Conservation (phyloP, 2,329 filamentous ascomycete genomes). For the Fulvia fulva region DNA sequence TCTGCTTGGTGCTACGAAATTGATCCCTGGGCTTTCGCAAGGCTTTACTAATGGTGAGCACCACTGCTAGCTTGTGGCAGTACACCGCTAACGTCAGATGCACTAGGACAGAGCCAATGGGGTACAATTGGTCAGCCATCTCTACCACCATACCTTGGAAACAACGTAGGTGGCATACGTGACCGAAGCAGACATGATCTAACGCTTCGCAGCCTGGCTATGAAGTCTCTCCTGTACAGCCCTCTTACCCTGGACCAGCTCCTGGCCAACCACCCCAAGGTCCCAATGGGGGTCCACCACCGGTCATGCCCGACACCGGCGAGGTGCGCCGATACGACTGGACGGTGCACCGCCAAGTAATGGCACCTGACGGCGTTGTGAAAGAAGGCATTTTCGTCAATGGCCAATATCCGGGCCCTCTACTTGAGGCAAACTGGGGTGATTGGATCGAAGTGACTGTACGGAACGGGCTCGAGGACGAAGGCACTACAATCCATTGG, state of each 20-base stretch:
- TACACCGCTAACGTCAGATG: background rate
- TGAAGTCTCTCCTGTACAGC: background rate
- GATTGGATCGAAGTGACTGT: conserved; percentile 41
- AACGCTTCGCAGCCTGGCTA: background rate
- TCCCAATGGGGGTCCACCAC: background rate
- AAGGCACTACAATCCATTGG: conserved; percentile 38
- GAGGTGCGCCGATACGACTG: conserved; percentile 6
- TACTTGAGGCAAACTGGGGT: conserved; percentile 44
- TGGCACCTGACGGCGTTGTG: conserved; percentile 43
- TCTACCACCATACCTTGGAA: background rate
- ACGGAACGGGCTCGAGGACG: conserved; percentile 28
- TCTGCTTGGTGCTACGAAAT: background rate
- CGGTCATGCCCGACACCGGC: conserved; percentile 4
- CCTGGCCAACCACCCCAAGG: background rate
- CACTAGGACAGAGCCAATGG: background rate
- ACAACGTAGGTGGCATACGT: background rate
- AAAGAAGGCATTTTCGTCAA: conserved; percentile 37
- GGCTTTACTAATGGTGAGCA: background rate
- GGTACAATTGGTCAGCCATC: background rate
- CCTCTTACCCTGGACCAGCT: background rate
- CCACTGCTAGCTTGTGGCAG: background rate
- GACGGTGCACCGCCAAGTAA: conserved; percentile 1
- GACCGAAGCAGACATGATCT: background rate
- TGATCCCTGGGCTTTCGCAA: background rate
- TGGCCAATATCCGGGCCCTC: conserved; percentile 43